Conservation (phyloP, 805 yeast species). For the Metschnikowia cerradonensis region DNA sequence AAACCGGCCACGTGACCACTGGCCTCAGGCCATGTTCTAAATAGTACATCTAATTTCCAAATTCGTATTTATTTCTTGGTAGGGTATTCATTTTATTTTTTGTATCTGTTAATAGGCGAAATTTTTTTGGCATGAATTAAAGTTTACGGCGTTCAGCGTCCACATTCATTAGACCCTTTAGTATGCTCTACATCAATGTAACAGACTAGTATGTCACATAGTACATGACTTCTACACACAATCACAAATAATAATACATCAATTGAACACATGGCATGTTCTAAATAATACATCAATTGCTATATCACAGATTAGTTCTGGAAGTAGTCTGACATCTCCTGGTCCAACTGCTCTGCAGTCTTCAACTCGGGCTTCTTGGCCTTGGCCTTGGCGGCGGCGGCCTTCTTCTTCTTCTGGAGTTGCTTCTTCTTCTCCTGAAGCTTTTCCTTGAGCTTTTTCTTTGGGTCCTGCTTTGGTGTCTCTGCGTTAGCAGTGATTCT, state of each 20-base stretch:
- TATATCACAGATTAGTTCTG: conserved; percentile 28
- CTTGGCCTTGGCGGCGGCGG: conserved; percentile 25
- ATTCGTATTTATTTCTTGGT: too few relatives aligned
- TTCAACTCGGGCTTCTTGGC: conserved; percentile 49
- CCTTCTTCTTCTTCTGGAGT: conserved; percentile 32
- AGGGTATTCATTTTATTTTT: too few relatives aligned
- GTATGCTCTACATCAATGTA: too few relatives aligned
- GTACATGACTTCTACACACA: too few relatives aligned
- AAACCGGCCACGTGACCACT: not conserved
- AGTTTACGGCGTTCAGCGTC: too few relatives aligned
- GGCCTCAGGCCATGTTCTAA: not conserved
- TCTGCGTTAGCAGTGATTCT: conserved; percentile 58
- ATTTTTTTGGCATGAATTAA: too few relatives aligned
- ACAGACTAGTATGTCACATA: too few relatives aligned
- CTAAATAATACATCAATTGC: not conserved
- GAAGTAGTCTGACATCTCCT: conserved; percentile 96
- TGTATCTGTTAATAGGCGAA: too few relatives aligned
- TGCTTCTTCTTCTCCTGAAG: conserved; percentile 23
- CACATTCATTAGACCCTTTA: too few relatives aligned
- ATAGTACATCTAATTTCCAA: too few relatives aligned
- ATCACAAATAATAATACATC: too few relatives aligned
- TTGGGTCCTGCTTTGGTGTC: conserved; percentile 21
- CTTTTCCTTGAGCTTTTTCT: conserved; percentile 24
- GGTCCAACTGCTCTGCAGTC: conserved; percentile 90
- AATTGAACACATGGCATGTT: not conserved